phyloP scores from a whole-genome alignment of 148 eudicot genomes.

The Silene latifolia region DNA sequence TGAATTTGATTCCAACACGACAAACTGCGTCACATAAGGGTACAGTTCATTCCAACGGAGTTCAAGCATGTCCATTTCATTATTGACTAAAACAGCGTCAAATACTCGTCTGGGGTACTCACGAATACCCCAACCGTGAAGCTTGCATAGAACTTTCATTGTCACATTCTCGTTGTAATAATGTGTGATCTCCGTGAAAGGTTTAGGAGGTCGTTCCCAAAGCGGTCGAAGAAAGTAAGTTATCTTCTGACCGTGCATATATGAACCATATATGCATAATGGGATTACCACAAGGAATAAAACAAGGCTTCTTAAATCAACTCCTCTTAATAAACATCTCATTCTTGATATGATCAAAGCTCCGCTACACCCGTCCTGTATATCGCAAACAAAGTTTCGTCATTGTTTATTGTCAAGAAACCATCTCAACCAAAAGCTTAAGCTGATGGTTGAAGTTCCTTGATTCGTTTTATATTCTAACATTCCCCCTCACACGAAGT shows the following conservation, averaged over 20 bases:
- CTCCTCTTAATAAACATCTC: not conserved
- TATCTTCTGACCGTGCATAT: not conserved
- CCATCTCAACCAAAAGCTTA: no score
- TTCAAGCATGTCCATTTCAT: not conserved
- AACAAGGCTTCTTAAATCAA: not conserved
- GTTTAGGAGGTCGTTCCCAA: constrained; percentile 3
- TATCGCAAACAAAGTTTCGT: not conserved
- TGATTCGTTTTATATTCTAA: no score
- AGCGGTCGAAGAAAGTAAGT: not conserved
- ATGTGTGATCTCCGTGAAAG: not conserved
- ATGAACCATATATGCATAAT: not conserved
- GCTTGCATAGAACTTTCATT: not conserved
- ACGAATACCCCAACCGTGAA: not conserved
- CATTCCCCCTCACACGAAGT: no score
- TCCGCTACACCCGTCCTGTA: not conserved
- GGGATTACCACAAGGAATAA: not conserved
- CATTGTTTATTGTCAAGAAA: no score
- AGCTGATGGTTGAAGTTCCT: no score
- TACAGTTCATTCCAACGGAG: not conserved
- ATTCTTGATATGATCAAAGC: not conserved
- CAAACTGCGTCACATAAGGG: not conserved
- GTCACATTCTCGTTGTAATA: not conserved
- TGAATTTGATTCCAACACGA: not conserved
- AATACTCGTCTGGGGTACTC: not conserved
- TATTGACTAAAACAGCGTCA: not conserved